Evolutionary conservation across 2,329 filamentous ascomycete genomes (phyloP), one percentile per base, ranked within the genome.

Genomic region (Verticillium tricorpus): DNA sequence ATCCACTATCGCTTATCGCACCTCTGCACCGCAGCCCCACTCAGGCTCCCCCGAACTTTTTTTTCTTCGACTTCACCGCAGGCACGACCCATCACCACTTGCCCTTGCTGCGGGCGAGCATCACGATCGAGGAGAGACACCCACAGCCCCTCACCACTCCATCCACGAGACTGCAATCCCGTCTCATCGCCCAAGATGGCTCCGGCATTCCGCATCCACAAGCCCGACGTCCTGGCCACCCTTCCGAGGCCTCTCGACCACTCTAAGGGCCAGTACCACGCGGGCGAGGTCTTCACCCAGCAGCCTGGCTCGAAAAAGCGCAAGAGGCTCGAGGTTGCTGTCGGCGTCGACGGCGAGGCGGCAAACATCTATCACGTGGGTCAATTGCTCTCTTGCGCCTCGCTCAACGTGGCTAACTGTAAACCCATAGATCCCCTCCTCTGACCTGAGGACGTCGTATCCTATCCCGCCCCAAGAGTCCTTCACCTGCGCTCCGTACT

Each of bases 341-440:
- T 89, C 32, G 87, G 86, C 22, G 82, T 86, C 68, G 85, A 89
- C 71, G 87, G 87, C 63, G 86, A 89, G 70, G 83, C 85, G 4
- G 77, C 87, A 2, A 89, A 87, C 67, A 81, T 89, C 52, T 89
- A 89, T 68, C 85, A 89, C 79, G 85, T 87, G 68, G 68, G 84
- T 71, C 17, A 32, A 31, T 35, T 25, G 61, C 14, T 52, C 58
- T 60, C 63, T 63, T 63, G 34, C 62, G 25, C 56, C 7, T 39
- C 1, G n/a, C 6, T 37, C 54, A 11, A 56, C 28, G 28, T 15
- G 59, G 66, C 73, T 62, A 73, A 60, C 11, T 11, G 8, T n/a
- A 15, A 5, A 7, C 14, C 34, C 9, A 11, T 65, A 89, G 87
- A 79, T 89, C 56, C 80, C 85, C 3, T 82, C 85, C 3, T 84